These are phyloP conservation scores for Fraxinus dipetala DNA, from an alignment of 305 asterid species.

Conservation along the genomic window DNA sequence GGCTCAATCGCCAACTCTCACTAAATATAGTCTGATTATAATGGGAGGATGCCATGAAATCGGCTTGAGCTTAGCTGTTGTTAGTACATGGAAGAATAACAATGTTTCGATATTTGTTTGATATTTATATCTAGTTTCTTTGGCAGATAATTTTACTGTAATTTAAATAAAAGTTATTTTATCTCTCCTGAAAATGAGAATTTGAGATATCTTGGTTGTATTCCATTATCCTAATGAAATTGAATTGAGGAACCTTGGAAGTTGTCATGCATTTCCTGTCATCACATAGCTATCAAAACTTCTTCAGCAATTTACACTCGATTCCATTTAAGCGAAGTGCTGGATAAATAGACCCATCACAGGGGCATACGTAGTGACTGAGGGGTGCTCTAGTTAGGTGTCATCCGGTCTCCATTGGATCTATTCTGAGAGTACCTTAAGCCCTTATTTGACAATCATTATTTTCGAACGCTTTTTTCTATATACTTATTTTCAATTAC, in stretches of 20 bases:
- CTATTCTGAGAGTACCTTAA: background rate
- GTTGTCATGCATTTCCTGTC: background rate
- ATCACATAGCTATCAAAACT: background rate
- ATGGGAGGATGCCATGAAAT: conserved; percentile 10
- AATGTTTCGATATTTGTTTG: conserved; percentile 24
- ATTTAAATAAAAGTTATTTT: background rate
- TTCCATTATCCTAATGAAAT: background rate
- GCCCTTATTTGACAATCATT: too few relatives aligned
- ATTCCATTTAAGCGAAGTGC: background rate
- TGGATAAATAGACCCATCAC: background rate
- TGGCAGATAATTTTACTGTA: background rate
- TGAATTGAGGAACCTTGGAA: background rate
- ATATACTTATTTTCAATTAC: too few relatives aligned
- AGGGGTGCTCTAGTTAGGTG: background rate
- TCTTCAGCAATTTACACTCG: background rate
- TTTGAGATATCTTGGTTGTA: background rate
- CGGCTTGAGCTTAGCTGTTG: conserved; percentile 25
- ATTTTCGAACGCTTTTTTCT: too few relatives aligned
- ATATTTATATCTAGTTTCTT: conserved; percentile 1
- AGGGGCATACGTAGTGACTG: background rate
- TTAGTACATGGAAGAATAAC: conserved; percentile 35
- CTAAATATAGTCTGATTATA: conserved; percentile 30
- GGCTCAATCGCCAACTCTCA: conserved; percentile 63
- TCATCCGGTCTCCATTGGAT: background rate
- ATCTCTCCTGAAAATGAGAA: background rate